Base-by-base conservation (phyloP, 768 basidiomycete species). In the Termitomyces sp. region DNA sequence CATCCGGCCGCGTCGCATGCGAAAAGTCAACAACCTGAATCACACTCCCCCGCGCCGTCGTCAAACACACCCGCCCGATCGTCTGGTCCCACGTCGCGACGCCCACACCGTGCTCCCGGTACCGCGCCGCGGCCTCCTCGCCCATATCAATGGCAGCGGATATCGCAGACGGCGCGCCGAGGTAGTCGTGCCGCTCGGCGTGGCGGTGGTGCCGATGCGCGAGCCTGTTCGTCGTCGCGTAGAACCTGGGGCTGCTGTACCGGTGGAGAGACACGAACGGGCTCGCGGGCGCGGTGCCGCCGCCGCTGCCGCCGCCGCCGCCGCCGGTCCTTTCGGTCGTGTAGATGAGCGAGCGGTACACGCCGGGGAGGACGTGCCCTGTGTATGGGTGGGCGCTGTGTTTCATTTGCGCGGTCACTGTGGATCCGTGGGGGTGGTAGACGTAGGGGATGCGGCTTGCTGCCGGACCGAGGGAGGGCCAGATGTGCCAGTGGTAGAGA, bases 61-160 rank as follows among this genome's bases (percentile, higher is more conserved):
- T 79, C 7, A 87, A 70, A 61, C 81, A 81, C 15, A 87, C 74
- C 44, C 85, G 75, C 5, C 86, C 86, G 16, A 81, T 82, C 24
- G 76, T 73, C 68, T 89, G 86, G 60, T 89, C 87, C 83, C 84
- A 89, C 10, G 81, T 73, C 34, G 87, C 76, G 20, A 81, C 75
- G 15, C 70, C 68, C 36, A 84, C 66, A 9, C 77, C 80, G 4
- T 54, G 64, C 45, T 49, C 65, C 20, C 58, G 44, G 54, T 64
- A 66, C n/a, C 59, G 51, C 18, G 47, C 51, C 55, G 55, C 61
- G 13, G 37, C 59, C 4, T 58, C 52, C 26, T 48, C 7, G 39
- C 39, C 39, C 39, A 41, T 1, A 8, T 41, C 18, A 5, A 41
- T 20, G n/a, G 7, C 8, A 8, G 39, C n/a, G 9, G 39, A 41